Conservation (phyloP, 2,329 filamentous ascomycete species). For the Cladosporium austrohemisphaericum region DNA sequence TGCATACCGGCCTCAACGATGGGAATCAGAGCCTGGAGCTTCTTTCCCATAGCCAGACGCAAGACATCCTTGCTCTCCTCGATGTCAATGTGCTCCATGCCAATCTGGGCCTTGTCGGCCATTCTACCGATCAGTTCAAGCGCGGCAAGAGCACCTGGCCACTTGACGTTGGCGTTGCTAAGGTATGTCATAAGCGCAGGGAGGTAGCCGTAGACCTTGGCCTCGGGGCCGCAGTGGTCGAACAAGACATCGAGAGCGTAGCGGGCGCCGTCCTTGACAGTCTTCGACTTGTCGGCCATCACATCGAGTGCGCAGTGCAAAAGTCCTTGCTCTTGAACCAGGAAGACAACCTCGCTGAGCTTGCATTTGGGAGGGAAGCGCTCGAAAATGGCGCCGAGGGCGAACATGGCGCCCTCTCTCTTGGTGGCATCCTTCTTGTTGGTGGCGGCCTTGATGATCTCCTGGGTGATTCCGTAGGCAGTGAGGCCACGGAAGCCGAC, state of each 20-base stretch:
- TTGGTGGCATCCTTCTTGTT: constrained; percentile 90
- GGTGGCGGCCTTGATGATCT: constrained; percentile 70
- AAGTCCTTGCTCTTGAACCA: constrained; percentile 75
- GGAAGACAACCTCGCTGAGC: constrained; percentile 73
- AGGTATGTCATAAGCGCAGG: constrained; percentile 74
- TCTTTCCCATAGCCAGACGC: constrained; percentile 83
- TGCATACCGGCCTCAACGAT: constrained; percentile 92
- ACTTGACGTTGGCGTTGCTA: constrained; percentile 81
- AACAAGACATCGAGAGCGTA: constrained; percentile 92
- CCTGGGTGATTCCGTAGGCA: constrained; percentile 59
- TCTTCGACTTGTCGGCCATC: constrained; percentile 81
- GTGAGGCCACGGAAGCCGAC: constrained; percentile 61
- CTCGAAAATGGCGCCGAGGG: constrained; percentile 90
- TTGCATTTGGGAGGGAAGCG: constrained; percentile 74
- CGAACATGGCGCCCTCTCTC: constrained; percentile 90
- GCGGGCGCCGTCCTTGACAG: constrained; percentile 86
- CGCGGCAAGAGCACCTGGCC: constrained; percentile 91
- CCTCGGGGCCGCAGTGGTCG: constrained; percentile 72
- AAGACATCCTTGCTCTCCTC: constrained; percentile 85
- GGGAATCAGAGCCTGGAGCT: constrained; percentile 82
- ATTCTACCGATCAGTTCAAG: constrained; percentile 83
- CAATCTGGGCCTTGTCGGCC: constrained; percentile 90
- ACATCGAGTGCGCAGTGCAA: constrained; percentile 74
- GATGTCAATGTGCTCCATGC: constrained; percentile 77
- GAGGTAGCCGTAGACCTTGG: constrained; percentile 76